Evolutionary conservation across 768 basidiomycete genomes (phyloP).

Genomic region (Trametes villosa): DNA sequence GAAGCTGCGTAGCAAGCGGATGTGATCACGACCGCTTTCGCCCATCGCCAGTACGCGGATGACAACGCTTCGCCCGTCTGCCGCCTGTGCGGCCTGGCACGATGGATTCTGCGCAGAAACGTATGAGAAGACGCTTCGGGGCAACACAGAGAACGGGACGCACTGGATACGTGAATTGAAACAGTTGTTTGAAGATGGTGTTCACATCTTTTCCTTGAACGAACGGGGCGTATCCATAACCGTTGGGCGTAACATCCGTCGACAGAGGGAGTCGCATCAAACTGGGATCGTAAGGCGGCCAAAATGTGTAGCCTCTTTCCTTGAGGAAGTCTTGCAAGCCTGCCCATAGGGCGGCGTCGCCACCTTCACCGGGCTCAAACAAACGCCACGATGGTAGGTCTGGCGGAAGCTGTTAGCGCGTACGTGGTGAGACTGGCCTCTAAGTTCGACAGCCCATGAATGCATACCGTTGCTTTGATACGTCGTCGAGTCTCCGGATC

Average conservation of each 20-base stretch:
- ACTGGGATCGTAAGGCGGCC: too few species aligned
- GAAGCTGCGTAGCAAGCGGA: slow-evolving; percentile 30
- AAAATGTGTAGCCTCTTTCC: background rate
- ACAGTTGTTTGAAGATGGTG: too few species aligned
- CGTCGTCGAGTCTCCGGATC: too few species aligned
- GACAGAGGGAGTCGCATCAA: background rate
- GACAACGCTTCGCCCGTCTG: slow-evolving; percentile 1
- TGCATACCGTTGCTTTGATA: too few species aligned
- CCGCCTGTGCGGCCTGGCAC: background rate
- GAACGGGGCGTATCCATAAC: background rate
- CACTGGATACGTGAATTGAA: background rate
- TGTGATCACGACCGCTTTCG: background rate
- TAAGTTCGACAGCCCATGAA: too few species aligned
- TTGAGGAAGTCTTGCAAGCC: background rate
- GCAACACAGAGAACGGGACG: background rate
- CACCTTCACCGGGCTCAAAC: too few species aligned
- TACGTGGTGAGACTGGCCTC: too few species aligned
- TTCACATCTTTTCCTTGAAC: too few species aligned
- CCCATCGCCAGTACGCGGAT: slow-evolving; percentile 1
- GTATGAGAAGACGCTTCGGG: background rate
- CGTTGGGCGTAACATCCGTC: background rate
- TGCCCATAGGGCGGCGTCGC: background rate
- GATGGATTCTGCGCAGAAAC: background rate
- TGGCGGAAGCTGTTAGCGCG: too few species aligned
- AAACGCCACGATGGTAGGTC: too few species aligned